Evolutionary conservation across 164 flowering plant species (phyloP).

Genomic region (Macadamia tetraphylla): DNA sequence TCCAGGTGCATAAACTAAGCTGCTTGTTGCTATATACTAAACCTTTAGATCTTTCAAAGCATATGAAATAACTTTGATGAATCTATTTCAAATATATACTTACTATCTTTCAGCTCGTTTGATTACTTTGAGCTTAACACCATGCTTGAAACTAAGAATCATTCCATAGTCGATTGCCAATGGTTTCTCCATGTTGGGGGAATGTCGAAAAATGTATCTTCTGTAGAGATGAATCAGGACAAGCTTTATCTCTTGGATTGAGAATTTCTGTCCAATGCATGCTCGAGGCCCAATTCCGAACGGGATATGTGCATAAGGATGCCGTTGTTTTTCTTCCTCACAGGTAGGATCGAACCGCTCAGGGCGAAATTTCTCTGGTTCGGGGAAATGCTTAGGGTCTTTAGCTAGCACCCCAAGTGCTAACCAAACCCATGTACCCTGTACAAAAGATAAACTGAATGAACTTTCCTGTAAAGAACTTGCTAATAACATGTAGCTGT

Average conservation of each 20-base stretch:
- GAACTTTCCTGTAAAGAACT: too few relatives aligned
- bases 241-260: slow-evolving; percentile 83
- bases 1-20: too few relatives aligned
- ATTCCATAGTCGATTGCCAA: slow-evolving; percentile 70
- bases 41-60: too few relatives aligned
- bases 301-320: slow-evolving; percentile 91
- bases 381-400: slow-evolving; percentile 83
- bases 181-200: slow-evolving; percentile 83
- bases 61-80: too few relatives aligned
- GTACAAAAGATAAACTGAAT: not conserved
- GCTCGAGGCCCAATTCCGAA: slow-evolving; percentile 89
- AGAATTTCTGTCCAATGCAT: slow-evolving; percentile 82
- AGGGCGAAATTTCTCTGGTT: slow-evolving; percentile 86
- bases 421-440: slow-evolving; percentile 99
- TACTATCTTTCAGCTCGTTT: slow-evolving; percentile 19
- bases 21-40: too few relatives aligned
- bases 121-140: slow-evolving; percentile 73
- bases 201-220: slow-evolving; percentile 59
- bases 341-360: slow-evolving; percentile 80
- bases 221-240: slow-evolving; percentile 67
- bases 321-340: slow-evolving; percentile 77
- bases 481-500: too few relatives aligned
- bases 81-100: too few relatives aligned
- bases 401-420: slow-evolving; percentile 88
- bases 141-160: slow-evolving; percentile 82